A percentile compares a stretch with the other conserved stretches of the same genome.
Evolutionary conservation across 805 yeast genomes (phyloP).

Genomic region (Candida railenensis): DNA sequence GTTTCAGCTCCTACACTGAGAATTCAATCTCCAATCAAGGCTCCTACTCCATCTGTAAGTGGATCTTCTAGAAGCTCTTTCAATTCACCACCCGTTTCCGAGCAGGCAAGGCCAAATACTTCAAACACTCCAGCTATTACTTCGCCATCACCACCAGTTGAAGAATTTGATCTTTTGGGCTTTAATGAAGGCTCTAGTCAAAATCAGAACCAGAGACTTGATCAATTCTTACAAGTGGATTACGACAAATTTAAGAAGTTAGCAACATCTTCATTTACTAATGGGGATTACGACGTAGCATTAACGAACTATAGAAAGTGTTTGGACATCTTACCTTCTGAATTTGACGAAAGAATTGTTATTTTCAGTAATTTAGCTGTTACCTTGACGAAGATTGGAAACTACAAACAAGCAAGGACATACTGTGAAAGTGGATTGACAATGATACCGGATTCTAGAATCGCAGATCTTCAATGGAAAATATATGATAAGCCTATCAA

Average conservation of each 20-base stretch:
- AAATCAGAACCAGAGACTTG: conserved; percentile 30
- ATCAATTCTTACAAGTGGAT: conserved; percentile 40
- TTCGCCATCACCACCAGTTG: conserved; percentile 12
- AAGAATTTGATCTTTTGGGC: conserved; percentile 41
- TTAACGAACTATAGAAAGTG: conserved; percentile 55
- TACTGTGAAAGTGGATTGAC: conserved; percentile 49
- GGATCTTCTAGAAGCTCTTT: not conserved
- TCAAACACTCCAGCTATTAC: not conserved
- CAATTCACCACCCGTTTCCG: not conserved
- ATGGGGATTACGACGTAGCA: conserved; percentile 82
- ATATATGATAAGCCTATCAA: conserved; percentile 53
- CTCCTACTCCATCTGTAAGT: not conserved
- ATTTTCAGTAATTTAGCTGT: conserved; percentile 76
- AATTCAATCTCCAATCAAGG: not conserved
- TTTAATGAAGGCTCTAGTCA: conserved; percentile 8
- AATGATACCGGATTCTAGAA: conserved; percentile 27
- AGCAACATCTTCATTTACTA: conserved; percentile 64
- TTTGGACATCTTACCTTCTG: conserved; percentile 50
- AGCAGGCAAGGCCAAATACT: not conserved
- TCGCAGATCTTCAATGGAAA: conserved; percentile 24
- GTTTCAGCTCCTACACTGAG: too few species aligned
- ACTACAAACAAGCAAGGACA: conserved; percentile 51
- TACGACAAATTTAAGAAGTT: conserved; percentile 48
- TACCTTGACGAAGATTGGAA: conserved; percentile 67
- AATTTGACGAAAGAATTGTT: conserved; percentile 65